Evolutionary conservation across 768 basidiomycete species (phyloP), one percentile per base, ranked within the genome.

Genomic region (Lenzites betulinus): DNA sequence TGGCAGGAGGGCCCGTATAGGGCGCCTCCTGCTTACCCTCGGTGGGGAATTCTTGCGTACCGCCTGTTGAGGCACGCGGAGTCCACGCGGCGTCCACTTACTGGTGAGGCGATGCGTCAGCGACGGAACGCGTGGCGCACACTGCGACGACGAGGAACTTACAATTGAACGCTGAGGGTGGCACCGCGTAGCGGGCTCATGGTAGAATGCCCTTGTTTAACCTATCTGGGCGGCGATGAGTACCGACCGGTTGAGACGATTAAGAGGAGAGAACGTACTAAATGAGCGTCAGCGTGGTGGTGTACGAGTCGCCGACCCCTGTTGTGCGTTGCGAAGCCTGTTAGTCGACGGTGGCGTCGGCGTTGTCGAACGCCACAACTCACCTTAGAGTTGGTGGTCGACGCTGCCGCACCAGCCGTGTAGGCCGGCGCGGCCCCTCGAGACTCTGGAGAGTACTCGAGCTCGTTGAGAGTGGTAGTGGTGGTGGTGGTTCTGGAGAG

Each of bases 401-500:
- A 39, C 22, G 23, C 47, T 39, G 39, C 55, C 55, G 47, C 55
- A 47, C 48, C 28, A 16, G 47, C 47, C 39, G 25, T 28, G 16
- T 4, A 16, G 39, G 38, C 15, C 7, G 25, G 26, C 39, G 55
- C 46, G 55, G 55, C 55, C 38, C 23, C 48, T 42, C 55, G 48
- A 57, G 48, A 18, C 35, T 44, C 22, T 22, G 12, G 41, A 38
- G 47, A 16, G 26, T 30, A 47, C 54, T 48, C 54, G 54, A 56
- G 54, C 20, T 42, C 33, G 16, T 23, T 23, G 18, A 36, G 38
- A 23, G 47, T 57, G 47, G n/a, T 30, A 35, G 38, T 49, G 55
- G 47, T 57, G 47, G n/a, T 30, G 44, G 38, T 49, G 55, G 38
- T 57, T 18, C 28, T 22, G 39, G 36, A 39, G 55, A 57, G 46